Evolutionary conservation across 2,329 filamentous ascomycete species (phyloP).

Genomic region (Colletotrichum spinosum): DNA sequence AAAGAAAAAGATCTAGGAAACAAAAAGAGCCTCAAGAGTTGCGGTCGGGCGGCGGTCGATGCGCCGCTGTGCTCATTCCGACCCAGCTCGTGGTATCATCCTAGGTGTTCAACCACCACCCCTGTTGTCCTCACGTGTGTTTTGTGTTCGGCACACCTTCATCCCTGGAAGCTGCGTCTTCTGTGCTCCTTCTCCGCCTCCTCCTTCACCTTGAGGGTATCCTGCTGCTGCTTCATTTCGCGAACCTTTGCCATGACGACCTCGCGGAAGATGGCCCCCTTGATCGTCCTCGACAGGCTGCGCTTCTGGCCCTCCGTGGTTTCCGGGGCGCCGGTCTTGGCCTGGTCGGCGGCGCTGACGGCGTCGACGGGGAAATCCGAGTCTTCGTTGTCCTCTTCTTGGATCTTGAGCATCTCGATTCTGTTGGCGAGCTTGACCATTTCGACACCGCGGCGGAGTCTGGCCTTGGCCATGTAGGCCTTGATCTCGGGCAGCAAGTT

Average conservation of each 20-base stretch:
- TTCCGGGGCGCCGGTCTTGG: constrained; percentile 41
- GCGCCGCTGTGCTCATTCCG: constrained; percentile 7
- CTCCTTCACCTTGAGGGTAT: constrained; percentile 75
- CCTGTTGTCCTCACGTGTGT: neutral
- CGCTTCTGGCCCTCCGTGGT: constrained; percentile 46
- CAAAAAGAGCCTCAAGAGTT: constrained; percentile 7
- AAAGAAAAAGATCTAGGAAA: constrained; percentile 5
- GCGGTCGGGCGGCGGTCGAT: constrained; percentile 9
- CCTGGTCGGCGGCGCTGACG: constrained; percentile 64
- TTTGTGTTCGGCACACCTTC: neutral
- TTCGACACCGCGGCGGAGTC: constrained; percentile 92
- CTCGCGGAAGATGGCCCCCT: constrained; percentile 87
- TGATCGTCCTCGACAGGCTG: constrained; percentile 62
- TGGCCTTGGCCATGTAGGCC: constrained; percentile 90
- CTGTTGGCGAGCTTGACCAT: constrained; percentile 96
- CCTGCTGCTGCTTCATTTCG: constrained; percentile 90
- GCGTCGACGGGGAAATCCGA: constrained; percentile 77
- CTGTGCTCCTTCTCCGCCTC: constrained; percentile 63
- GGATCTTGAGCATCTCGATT: constrained; percentile 93
- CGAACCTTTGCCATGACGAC: constrained; percentile 93
- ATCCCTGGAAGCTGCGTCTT: constrained; percentile 47
- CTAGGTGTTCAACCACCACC: constrained; percentile 4
- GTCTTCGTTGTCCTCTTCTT: constrained; percentile 85
- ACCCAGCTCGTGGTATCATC: constrained; percentile 32
- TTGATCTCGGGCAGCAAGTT: constrained; percentile 98